Percentiles rank a stretch among this genome's conserved stretches.
Evolutionary conservation across 2,329 filamentous ascomycete species (phyloP).

Genomic region (Neonectria neomacrospora): DNA sequence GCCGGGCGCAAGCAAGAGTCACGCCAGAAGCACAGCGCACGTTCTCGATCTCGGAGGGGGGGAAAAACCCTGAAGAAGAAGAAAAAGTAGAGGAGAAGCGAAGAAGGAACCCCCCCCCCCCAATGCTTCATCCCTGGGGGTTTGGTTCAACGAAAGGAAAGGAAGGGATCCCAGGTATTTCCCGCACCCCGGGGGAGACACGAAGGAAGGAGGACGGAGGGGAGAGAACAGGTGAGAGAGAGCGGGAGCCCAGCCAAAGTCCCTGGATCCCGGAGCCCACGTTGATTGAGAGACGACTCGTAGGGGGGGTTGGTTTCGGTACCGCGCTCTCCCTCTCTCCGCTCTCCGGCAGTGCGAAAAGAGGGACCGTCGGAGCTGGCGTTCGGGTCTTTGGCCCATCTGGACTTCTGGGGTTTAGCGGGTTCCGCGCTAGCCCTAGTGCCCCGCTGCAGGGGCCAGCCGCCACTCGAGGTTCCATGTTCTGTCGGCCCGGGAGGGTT

Average conservation of each 20-base stretch:
- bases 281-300: not conserved
- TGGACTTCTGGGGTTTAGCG: constrained; percentile 33
- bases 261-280: constrained; percentile 3
- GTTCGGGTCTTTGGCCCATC: constrained; percentile 33
- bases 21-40: constrained; percentile 18
- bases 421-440: constrained; percentile 18
- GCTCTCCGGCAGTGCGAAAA: constrained; percentile 9
- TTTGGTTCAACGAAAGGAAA: not conserved
- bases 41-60: constrained; percentile 5
- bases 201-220: not conserved
- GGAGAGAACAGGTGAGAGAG: not conserved
- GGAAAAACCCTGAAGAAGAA: not conserved
- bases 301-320: constrained; percentile 4
- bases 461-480: not conserved
- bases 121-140: constrained; percentile 14
- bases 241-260: not conserved
- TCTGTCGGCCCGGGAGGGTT: constrained; percentile 1
- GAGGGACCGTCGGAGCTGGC: constrained; percentile 24
- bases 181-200: not conserved
- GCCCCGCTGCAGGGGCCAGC: not conserved
- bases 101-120: no score
- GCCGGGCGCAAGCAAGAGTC: constrained; percentile 21
- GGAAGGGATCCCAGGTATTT: constrained; percentile 3
- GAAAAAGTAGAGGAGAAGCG: not conserved
- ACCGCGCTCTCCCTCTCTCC: not conserved